Percentiles rank a stretch among this genome's conserved stretches.
phyloP scores from a whole-genome alignment of 1,139 yeast species.

The Kodamaea sp. region DNA sequence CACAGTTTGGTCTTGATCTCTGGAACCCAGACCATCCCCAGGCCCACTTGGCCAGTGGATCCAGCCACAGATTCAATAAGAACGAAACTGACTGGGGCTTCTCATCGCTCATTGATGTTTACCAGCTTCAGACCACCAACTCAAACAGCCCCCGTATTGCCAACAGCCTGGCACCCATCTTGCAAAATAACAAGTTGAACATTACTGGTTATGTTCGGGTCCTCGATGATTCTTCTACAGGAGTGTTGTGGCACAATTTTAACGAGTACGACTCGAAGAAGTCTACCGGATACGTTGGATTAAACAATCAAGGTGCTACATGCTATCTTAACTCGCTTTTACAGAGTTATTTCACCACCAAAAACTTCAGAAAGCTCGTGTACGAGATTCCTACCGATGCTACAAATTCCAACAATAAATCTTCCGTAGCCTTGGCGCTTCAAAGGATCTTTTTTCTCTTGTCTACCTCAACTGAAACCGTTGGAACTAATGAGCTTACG shows the following conservation, averaged over 20 bases:
- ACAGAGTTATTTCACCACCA: slow-evolving; percentile 89
- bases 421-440: slow-evolving; percentile 74
- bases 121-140: slow-evolving; percentile 37
- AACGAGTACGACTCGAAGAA: slow-evolving; percentile 83
- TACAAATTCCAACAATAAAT: slow-evolving; percentile 5
- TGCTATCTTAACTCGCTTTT: slow-evolving; percentile 90
- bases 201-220: slow-evolving; percentile 77
- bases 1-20: slow-evolving; percentile 82
- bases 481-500: slow-evolving; percentile 85
- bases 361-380: slow-evolving; percentile 78
- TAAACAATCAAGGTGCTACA: slow-evolving; percentile 96
- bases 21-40: slow-evolving; percentile 79
- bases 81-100: slow-evolving; percentile 96
- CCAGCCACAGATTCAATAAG: slow-evolving; percentile 76
- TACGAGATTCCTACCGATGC: slow-evolving; percentile 76
- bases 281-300: slow-evolving; percentile 88
- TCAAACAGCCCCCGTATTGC: slow-evolving; percentile 17
- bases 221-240: slow-evolving; percentile 83
- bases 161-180: slow-evolving; percentile 35
- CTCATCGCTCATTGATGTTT: slow-evolving; percentile 67
- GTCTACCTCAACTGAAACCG: slow-evolving; percentile 70
- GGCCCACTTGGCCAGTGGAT: slow-evolving; percentile 61
- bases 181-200: slow-evolving; percentile 61
- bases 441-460: slow-evolving; percentile 85
- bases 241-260: slow-evolving; percentile 91